Percentiles rank a stretch among this genome's conserved stretches.
These are phyloP conservation scores for Metschnikowia peoriensis DNA, from an alignment of 805 yeast species.

Conservation along the genomic window DNA sequence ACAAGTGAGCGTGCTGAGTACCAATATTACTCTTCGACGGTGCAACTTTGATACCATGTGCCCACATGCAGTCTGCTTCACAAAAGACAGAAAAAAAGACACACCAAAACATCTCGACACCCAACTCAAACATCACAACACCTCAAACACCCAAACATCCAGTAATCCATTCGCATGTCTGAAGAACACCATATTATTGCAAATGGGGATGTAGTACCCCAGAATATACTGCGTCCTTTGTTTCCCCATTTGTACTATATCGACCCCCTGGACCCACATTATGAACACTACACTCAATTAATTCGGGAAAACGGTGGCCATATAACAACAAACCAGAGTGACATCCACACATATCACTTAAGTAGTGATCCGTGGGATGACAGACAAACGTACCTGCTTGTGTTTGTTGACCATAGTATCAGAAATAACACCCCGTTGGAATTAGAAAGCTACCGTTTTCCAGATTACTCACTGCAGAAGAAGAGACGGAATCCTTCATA, in stretches of 20 bases:
- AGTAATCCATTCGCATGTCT: conserved; percentile 4
- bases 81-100: not conserved
- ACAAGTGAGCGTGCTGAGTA: not conserved
- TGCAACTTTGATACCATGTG: not conserved
- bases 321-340: not conserved
- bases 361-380: conserved; percentile 11
- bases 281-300: conserved; percentile 1
- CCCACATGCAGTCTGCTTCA: not conserved
- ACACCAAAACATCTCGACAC: conserved; percentile 7
- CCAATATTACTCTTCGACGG: conserved; percentile 1
- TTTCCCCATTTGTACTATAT: conserved; percentile 7
- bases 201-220: conserved; percentile 6
- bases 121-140: conserved; percentile 7
- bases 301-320: conserved; percentile 9
- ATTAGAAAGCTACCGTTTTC: conserved; percentile 7
- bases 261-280: conserved; percentile 8
- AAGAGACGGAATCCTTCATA: conserved; percentile 3
- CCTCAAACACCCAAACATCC: conserved; percentile 13
- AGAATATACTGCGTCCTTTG: conserved; percentile 3
- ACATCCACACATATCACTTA: conserved; percentile 8
- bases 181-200: conserved; percentile 6
- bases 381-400: conserved; percentile 11
- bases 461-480: not conserved
- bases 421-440: conserved; percentile 6
- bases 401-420: conserved; percentile 15